Conservation (phyloP, 2,329 filamentous ascomycete species). For the Aureobasidium sp. region DNA sequence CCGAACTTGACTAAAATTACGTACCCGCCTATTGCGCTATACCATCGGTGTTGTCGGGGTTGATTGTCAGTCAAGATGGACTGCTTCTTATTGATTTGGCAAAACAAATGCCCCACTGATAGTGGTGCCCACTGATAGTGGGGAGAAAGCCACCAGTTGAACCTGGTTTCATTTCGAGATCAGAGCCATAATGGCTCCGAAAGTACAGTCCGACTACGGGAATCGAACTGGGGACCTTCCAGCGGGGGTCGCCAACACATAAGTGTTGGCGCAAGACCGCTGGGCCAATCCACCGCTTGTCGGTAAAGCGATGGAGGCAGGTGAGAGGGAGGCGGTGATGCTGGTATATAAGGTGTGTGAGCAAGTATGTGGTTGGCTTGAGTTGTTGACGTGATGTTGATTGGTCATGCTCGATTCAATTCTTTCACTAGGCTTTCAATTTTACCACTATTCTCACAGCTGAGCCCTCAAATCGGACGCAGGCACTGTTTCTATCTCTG, state of each 20-base stretch:
- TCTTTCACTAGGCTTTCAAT: no score
- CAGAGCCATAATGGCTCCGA: not conserved
- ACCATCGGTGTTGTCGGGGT: no score
- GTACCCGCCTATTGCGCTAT: no score
- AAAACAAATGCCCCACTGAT: not conserved
- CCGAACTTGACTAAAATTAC: no score
- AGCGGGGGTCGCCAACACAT: not conserved
- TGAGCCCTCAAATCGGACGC: not conserved
- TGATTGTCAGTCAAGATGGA: no score
- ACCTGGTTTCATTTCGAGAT: not conserved
- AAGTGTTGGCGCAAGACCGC: not conserved
- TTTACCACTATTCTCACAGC: not conserved
- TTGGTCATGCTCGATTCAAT: not conserved
- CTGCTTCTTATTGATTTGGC: not conserved
- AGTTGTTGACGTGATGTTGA: not conserved
- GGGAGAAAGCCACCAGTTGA: not conserved
- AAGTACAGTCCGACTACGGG: not conserved
- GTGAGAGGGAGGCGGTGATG: not conserved
- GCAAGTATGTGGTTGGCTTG: not conserved
- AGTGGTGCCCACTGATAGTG: not conserved
- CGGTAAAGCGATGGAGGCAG: not conserved
- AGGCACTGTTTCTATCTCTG: not conserved
- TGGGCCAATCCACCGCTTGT: not conserved
- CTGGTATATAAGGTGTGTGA: not conserved
- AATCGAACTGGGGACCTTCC: not conserved